Conservation (phyloP, 164 flowering plant genomes). For the Aristolochia contorta region DNA sequence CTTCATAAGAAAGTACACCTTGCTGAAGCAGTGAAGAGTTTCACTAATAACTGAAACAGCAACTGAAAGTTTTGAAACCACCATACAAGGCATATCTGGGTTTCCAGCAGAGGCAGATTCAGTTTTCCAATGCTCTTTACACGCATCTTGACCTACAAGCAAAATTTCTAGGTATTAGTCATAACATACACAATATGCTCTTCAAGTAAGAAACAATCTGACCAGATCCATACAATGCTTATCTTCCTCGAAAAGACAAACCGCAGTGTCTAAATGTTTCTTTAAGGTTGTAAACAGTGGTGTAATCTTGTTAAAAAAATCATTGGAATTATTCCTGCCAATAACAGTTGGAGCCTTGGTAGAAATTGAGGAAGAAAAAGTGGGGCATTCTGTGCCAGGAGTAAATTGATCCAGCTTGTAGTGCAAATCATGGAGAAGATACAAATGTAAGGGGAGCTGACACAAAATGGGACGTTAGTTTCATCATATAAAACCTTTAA, state of each 20-base stretch:
- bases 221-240: conserved; percentile 1
- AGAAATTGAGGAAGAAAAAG: conserved; percentile 4
- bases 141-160: conserved; percentile 40
- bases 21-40: conserved; percentile 49
- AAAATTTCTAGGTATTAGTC: background rate
- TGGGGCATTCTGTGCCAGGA: conserved; percentile 28
- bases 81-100: conserved; percentile 32
- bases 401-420: conserved; percentile 43
- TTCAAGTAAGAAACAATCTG: background rate
- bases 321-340: conserved; percentile 22
- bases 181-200: background rate
- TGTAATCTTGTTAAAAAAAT: conserved; percentile 33
- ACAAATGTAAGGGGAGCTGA: conserved; percentile 61
- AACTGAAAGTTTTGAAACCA: conserved; percentile 32
- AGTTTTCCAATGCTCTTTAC: conserved; percentile 55
- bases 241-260: conserved; percentile 48
- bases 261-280: conserved; percentile 42
- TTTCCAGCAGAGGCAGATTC: conserved; percentile 51
- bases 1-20: conserved; percentile 28
- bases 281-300: conserved; percentile 46
- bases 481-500: background rate
- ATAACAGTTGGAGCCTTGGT: conserved; percentile 27
- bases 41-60: conserved; percentile 40
- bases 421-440: conserved; percentile 67
- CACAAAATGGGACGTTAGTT: conserved; percentile 9